Evolutionary conservation across 1,139 yeast species (phyloP).

Genomic region (Suhomyces wounanorum): DNA sequence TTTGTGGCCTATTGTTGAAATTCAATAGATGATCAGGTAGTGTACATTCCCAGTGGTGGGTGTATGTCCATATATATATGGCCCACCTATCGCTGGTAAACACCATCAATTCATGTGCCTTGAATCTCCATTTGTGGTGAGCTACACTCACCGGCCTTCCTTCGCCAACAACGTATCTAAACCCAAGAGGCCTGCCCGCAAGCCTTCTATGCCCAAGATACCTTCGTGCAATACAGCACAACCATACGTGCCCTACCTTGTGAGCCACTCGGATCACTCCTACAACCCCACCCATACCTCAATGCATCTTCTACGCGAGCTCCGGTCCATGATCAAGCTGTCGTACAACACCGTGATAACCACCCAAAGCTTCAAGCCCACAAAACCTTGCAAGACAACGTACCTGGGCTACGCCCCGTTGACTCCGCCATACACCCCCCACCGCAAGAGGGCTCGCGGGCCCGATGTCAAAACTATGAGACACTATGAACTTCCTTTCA

Average conservation of each 20-base stretch:
- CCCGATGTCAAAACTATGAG: background rate
- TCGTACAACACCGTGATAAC: conserved; percentile 6
- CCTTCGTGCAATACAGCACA: background rate
- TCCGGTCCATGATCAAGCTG: conserved; percentile 4
- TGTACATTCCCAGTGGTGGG: background rate
- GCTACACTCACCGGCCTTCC: background rate
- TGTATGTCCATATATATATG: background rate
- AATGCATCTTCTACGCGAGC: conserved; percentile 5
- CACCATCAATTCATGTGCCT: conserved; percentile 4
- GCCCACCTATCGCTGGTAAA: background rate
- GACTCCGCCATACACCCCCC: conserved; percentile 6
- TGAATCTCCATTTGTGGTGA: conserved; percentile 3
- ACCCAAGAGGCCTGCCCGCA: background rate
- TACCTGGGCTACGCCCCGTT: background rate
- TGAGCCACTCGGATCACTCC: background rate
- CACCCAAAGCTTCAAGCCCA: background rate
- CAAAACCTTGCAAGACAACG: background rate
- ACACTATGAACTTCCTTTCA: background rate
- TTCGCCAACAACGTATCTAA: background rate
- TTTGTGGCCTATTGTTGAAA: conserved; percentile 2
- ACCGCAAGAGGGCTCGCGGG: background rate
- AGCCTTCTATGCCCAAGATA: background rate
- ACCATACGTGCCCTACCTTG: background rate
- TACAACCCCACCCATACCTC: conserved; percentile 1
- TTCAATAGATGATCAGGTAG: conserved; percentile 1